phyloP scores from a whole-genome alignment of 768 basidiomycete species.

The Epithele typhae region DNA sequence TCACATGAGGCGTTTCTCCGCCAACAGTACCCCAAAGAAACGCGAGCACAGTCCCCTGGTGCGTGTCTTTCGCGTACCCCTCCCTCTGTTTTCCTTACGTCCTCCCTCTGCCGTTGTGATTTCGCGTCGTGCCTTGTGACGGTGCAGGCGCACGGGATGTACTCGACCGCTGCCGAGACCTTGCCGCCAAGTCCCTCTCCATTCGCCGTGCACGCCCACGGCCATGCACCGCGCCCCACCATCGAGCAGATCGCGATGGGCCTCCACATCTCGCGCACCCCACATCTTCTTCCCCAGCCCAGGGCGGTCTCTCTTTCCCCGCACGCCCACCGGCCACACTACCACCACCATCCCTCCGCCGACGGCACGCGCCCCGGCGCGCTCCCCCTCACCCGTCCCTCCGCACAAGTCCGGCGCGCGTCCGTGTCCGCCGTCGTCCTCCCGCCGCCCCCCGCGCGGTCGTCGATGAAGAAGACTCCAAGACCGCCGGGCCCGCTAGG shows the following conservation, averaged over 20 bases:
- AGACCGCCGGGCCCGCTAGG: slow-evolving; percentile 19
- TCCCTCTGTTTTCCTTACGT: background rate
- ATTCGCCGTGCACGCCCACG: slow-evolving; percentile 32
- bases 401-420: slow-evolving; percentile 9
- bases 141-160: slow-evolving; percentile 18
- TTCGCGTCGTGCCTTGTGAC: too few species aligned
- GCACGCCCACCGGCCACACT: slow-evolving; percentile 1
- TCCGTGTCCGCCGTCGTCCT: slow-evolving; percentile 17
- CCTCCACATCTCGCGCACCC: slow-evolving; percentile 71
- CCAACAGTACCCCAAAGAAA: slow-evolving; percentile 15
- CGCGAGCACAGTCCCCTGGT: slow-evolving; percentile 15
- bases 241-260: slow-evolving; percentile 81
- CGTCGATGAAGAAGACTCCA: slow-evolving; percentile 58
- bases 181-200: slow-evolving; percentile 16
- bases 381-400: slow-evolving; percentile 10
- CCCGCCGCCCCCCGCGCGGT: slow-evolving; percentile 52
- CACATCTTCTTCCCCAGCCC: slow-evolving; percentile 49
- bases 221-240: slow-evolving; percentile 45
- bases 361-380: background rate
- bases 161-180: slow-evolving; percentile 25
- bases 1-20: slow-evolving; percentile 14
- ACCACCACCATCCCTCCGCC: slow-evolving; percentile 1
- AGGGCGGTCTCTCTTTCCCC: background rate
- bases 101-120: too few species aligned
- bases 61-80: background rate